A percentile compares a stretch with the other conserved stretches of the same genome.
Conservation (phyloP, 148 eudicot species). For the Selenicereus undatus region DNA sequence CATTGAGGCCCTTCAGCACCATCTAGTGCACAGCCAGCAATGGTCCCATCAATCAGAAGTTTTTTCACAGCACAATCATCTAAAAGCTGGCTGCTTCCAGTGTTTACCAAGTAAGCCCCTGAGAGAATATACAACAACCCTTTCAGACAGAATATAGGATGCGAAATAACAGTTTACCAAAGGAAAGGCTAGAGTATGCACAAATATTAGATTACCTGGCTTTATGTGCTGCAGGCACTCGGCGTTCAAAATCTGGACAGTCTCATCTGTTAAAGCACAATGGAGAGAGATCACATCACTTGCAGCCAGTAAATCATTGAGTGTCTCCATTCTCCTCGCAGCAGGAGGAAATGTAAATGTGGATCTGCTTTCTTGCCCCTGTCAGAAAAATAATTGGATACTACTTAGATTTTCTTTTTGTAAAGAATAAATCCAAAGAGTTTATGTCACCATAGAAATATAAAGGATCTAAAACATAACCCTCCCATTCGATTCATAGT, state of each 20-base stretch:
- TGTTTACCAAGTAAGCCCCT: conserved; percentile 95
- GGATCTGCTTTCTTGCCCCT: conserved; percentile 62
- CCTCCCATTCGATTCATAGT: not conserved
- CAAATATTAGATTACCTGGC: conserved; percentile 50
- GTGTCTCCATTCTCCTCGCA: conserved; percentile 99
- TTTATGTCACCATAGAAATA: not conserved
- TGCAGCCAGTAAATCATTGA: conserved; percentile 94
- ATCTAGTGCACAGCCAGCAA: conserved; percentile 99
- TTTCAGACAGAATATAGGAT: not conserved
- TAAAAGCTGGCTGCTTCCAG: conserved; percentile 96
- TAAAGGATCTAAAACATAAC: not conserved
- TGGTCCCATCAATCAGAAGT: conserved; percentile 85
- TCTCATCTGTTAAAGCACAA: conserved; percentile 87
- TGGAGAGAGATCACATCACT: conserved; percentile 95
- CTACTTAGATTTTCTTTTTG: not conserved
- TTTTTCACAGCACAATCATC: conserved; percentile 99
- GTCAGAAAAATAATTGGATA: conserved; percentile 13
- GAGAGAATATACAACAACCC: conserved; percentile 18
- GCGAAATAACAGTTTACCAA: not conserved
- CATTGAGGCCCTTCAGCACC: conserved; percentile 99
- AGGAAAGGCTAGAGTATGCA: not conserved
- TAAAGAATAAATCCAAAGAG: not conserved
- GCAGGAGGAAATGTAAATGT: conserved; percentile 70
- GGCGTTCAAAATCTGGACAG: conserved; percentile 84
- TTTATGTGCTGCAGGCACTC: conserved; percentile 89